phyloP scores from a whole-genome alignment of 345 rosid genomes.

The Melastoma malabathricum region DNA sequence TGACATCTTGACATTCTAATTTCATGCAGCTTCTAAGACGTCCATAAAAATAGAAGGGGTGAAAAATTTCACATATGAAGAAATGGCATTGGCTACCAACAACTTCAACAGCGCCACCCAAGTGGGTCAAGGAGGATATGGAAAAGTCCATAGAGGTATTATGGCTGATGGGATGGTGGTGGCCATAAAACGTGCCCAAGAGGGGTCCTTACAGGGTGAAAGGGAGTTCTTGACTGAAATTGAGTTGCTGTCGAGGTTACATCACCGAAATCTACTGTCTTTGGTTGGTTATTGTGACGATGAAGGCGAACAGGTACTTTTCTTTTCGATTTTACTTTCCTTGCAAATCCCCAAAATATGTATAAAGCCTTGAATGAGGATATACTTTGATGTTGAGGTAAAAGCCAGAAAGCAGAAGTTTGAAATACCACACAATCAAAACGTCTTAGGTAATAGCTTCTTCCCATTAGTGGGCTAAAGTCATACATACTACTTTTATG shows the following conservation, averaged over 20 bases:
- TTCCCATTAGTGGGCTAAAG: too few relatives aligned
- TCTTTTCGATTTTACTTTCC: too few relatives aligned
- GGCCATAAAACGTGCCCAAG: conserved; percentile 80
- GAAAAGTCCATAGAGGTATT: conserved; percentile 64
- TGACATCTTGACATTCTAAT: not conserved
- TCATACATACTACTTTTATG: too few relatives aligned
- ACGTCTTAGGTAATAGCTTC: too few relatives aligned
- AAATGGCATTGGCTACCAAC: conserved; percentile 58
- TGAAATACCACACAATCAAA: too few relatives aligned
- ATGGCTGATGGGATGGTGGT: conserved; percentile 53
- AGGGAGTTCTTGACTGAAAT: conserved; percentile 82
- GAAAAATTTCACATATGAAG: conserved; percentile 56
- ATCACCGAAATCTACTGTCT: conserved; percentile 80
- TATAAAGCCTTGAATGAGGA: not conserved
- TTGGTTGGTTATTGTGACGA: conserved; percentile 82
- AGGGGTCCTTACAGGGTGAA: conserved; percentile 80
- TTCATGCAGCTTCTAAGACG: conserved; percentile 37
- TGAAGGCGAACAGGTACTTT: conserved; percentile 73
- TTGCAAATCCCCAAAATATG: not conserved
- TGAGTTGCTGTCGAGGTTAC: conserved; percentile 63
- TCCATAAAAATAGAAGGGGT: conserved; percentile 72
- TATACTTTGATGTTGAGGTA: too few relatives aligned
- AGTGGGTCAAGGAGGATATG: conserved; percentile 87
- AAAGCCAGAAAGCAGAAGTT: too few relatives aligned
- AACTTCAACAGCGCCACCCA: conserved; percentile 45